Base-by-base conservation (phyloP, 139 green algal species). In the Chlorella sp. region DNA sequence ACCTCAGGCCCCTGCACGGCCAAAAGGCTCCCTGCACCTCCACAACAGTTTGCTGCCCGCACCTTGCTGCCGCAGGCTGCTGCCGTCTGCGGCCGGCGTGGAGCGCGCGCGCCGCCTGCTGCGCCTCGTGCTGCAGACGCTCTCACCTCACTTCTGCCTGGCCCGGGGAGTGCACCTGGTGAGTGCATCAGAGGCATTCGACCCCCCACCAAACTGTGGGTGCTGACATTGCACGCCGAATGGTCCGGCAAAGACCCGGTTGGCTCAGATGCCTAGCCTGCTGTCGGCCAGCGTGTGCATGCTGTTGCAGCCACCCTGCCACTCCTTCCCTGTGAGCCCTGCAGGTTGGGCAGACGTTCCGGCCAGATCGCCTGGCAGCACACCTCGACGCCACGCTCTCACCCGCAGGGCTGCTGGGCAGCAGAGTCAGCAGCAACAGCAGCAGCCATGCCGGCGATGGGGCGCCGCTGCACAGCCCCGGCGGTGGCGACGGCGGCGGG, bases 131-230 rank as follows among this genome's bases (percentile, higher is more conserved):
- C 88, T 97, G 18, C 80, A 90, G 18, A 23, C 88, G 15, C 21
- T 91, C 0, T 94, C 89, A 0, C 94, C 94, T 0, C 94, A 97
- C 81, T 97, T 92, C 88, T 91, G 86, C 70, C 89, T 97, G 74
- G 91, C 90, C 0, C 78, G 75, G 26, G 88, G 89, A 56, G 64
- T 90, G 56, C 89, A 92, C 65, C 67, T 87, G 73, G 67, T 82
- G 76, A 7, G 63, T 60, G 51, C 2, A 60, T 2, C 11, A 21
- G 51, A 3, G 51, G 51, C n/a, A n/a, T n/a, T n/a, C n/a, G n/a
- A n/a, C n/a, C n/a, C n/a, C n/a, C n/a, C n/a, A n/a, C n/a, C n/a
- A n/a, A n/a, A n/a, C n/a, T n/a, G n/a, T n/a, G n/a, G n/a, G n/a
- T n/a, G n/a, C n/a, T n/a, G n/a, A n/a, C n/a, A n/a, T n/a, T n/a